These are phyloP conservation scores for Leucosporidium creatinivorum DNA, from an alignment of 768 basidiomycete genomes.

Conservation along the genomic window DNA sequence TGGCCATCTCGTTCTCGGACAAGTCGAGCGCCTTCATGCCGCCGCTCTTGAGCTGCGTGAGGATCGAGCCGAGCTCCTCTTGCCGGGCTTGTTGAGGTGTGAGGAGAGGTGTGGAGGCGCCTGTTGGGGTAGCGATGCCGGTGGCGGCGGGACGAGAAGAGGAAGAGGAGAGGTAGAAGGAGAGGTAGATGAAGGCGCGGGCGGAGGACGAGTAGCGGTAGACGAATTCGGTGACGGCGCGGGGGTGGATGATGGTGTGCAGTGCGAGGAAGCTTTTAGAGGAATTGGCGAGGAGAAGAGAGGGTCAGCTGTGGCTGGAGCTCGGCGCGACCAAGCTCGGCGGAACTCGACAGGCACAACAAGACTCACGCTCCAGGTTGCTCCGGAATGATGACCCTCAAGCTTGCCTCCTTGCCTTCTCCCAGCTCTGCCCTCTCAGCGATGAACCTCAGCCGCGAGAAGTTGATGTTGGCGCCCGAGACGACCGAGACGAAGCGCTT, in stretches of 20 bases:
- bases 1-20: slow-evolving; percentile 90
- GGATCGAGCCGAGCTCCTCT: slow-evolving; percentile 48
- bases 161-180: slow-evolving; percentile 64
- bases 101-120: slow-evolving; percentile 26
- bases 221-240: slow-evolving; percentile 88
- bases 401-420: slow-evolving; percentile 84
- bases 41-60: slow-evolving; percentile 54
- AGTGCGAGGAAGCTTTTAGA: slow-evolving; percentile 71
- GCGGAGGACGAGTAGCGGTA: slow-evolving; percentile 70
- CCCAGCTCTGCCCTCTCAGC: slow-evolving; percentile 96
- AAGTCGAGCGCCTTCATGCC: slow-evolving; percentile 84
- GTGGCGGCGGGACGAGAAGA: slow-evolving; percentile 43
- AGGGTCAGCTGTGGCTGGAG: neutral
- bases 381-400: slow-evolving; percentile 93
- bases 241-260: slow-evolving; percentile 78
- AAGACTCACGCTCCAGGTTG: slow-evolving; percentile 73
- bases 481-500: slow-evolving; percentile 86
- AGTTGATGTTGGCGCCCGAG: slow-evolving; percentile 99
- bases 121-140: neutral
- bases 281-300: neutral
- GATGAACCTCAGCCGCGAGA: slow-evolving; percentile 92
- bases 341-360: too few relatives aligned
- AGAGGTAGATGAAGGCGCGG: slow-evolving; percentile 77
- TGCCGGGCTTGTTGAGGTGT: slow-evolving; percentile 41
- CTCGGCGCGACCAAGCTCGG: neutral